These are phyloP conservation scores for Lepiota subincarnata DNA, from an alignment of 768 basidiomycete genomes.

Conservation along the genomic window DNA sequence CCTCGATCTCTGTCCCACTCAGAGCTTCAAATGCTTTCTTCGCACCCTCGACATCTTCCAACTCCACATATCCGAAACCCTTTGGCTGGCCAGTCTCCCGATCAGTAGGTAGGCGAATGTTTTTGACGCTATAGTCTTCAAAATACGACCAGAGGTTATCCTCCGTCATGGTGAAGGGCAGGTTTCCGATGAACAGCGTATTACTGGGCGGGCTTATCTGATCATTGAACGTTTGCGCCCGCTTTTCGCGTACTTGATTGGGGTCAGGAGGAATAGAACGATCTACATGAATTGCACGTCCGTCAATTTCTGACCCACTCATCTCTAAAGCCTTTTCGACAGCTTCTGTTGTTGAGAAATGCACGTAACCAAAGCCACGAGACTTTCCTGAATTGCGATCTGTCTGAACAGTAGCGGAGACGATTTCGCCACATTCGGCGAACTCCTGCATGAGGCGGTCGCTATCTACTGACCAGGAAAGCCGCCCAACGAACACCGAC, in stretches of 20 bases:
- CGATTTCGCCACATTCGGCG: constrained; percentile 81
- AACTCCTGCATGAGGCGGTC: constrained; percentile 94
- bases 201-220: constrained; percentile 55
- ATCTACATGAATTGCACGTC: constrained; percentile 84
- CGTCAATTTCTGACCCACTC: constrained; percentile 89
- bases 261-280: constrained; percentile 63
- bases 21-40: constrained; percentile 73
- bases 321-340: constrained; percentile 78
- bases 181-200: constrained; percentile 88
- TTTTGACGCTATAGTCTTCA: constrained; percentile 83
- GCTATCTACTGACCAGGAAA: constrained; percentile 97
- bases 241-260: constrained; percentile 53
- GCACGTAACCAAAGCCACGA: constrained; percentile 82
- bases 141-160: constrained; percentile 89
- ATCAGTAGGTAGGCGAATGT: constrained; percentile 88
- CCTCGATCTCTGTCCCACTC: constrained; percentile 73
- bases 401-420: constrained; percentile 83
- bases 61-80: constrained; percentile 97
- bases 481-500: constrained; percentile 85
- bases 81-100: constrained; percentile 87
- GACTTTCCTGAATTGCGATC: constrained; percentile 80
- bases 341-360: constrained; percentile 65
- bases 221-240: constrained; percentile 78
- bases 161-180: constrained; percentile 77
- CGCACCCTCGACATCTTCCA: constrained; percentile 73